Evolutionary conservation across 2,329 filamentous ascomycete genomes (phyloP).

Genomic region (Clarireedia monteithiana): DNA sequence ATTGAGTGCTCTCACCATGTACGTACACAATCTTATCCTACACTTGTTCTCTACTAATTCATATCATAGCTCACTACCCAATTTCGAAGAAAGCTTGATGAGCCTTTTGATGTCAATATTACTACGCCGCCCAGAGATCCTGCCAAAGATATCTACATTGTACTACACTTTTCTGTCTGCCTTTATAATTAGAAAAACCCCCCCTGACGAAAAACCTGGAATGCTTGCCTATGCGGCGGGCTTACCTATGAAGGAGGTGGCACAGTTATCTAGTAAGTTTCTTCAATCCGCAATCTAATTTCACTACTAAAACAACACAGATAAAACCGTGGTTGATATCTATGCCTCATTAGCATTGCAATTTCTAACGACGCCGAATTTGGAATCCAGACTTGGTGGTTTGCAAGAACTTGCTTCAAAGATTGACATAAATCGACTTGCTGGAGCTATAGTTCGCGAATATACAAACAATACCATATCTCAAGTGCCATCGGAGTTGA

Average conservation of each 20-base stretch:
- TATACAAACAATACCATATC: constrained; percentile 18
- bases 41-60: background rate
- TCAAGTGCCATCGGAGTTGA: constrained; percentile 27
- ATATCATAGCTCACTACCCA: constrained; percentile 3
- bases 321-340: constrained; percentile 14
- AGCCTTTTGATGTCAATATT: constrained; percentile 22
- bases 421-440: constrained; percentile 23
- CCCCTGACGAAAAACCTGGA: background rate
- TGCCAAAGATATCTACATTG: constrained; percentile 19
- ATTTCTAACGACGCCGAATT: constrained; percentile 27
- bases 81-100: constrained; percentile 12
- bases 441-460: constrained; percentile 20
- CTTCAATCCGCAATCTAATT: background rate
- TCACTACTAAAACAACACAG: constrained; percentile 10
- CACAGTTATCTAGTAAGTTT: background rate
- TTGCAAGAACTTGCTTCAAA: constrained; percentile 20
- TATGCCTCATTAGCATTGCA: constrained; percentile 26
- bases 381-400: constrained; percentile 17
- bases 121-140: constrained; percentile 15
- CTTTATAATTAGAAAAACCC: constrained; percentile 10
- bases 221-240: background rate
- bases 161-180: constrained; percentile 27
- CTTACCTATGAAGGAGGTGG: background rate
- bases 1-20: constrained; percentile 24
- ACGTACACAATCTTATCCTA: constrained; percentile 1